Percentiles rank a stretch among this genome's conserved stretches.
phyloP scores from a whole-genome alignment of 495 filamentous ascomycete genomes.

The Cenococcum geophilum region DNA sequence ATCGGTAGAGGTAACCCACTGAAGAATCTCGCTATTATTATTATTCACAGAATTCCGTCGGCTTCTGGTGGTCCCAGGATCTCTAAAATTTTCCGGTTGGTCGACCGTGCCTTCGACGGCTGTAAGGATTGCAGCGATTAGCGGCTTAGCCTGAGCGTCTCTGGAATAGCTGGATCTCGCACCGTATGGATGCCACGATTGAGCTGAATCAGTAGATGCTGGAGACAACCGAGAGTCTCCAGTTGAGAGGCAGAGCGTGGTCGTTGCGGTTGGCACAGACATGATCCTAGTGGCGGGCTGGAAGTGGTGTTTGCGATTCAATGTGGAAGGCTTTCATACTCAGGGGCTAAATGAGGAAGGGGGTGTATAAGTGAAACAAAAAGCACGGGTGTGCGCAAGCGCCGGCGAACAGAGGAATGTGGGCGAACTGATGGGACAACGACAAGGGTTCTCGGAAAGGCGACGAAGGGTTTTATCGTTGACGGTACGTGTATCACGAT shows the following conservation, averaged over 20 bases:
- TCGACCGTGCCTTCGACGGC: neutral
- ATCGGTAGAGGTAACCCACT: slow-evolving; percentile 26
- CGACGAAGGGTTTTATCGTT: neutral
- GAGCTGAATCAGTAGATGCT: neutral
- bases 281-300: neutral
- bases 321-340: neutral
- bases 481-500: neutral
- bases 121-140: neutral
- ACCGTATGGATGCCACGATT: slow-evolving; percentile 1
- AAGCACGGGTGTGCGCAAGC: neutral
- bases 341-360: neutral
- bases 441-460: neutral
- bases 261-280: neutral
- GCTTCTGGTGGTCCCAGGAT: neutral
- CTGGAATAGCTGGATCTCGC: slow-evolving; percentile 1
- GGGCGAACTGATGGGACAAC: neutral
- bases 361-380: neutral
- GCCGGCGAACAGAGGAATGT: neutral
- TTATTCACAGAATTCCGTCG: neutral
- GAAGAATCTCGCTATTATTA: slow-evolving; percentile 9
- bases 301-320: neutral
- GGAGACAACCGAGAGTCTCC: neutral
- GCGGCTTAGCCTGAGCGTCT: neutral
- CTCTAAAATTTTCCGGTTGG: too few species aligned
- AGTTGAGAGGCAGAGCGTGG: neutral